phyloP scores from a whole-genome alignment of 495 filamentous ascomycete genomes.

The Trichocladium uniseriatum region DNA sequence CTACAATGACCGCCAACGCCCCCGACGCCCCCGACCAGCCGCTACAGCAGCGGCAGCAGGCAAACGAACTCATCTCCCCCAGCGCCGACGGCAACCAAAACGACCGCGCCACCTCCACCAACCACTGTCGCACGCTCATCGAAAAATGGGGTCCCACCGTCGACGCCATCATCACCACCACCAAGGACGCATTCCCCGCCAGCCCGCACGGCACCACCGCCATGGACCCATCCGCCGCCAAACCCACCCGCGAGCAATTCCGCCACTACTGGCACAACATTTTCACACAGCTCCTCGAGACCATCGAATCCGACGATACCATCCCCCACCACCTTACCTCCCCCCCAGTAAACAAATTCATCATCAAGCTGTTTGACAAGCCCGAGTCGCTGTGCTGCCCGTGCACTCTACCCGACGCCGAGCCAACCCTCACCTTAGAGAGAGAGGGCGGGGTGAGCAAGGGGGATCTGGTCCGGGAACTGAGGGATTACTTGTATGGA shows the following conservation, averaged over 20 bases:
- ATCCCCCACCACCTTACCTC: not conserved
- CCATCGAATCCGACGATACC: not conserved
- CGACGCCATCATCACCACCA: not conserved
- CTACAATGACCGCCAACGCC: too few relatives aligned
- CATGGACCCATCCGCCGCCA: too few relatives aligned
- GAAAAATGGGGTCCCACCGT: not conserved
- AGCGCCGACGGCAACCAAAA: not conserved
- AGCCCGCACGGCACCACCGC: not conserved
- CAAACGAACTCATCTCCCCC: too few relatives aligned
- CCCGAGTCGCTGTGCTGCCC: not conserved
- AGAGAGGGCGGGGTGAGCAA: too few relatives aligned
- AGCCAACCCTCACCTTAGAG: not conserved
- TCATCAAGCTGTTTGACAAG: not conserved
- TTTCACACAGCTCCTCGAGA: not conserved
- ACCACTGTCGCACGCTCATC: not conserved
- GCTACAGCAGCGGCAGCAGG: too few relatives aligned
- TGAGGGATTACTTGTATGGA: not conserved
- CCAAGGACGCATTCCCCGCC: not conserved
- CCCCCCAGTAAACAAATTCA: not conserved
- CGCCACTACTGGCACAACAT: not conserved
- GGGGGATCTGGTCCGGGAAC: not conserved
- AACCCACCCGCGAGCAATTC: not conserved
- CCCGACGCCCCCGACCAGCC: too few relatives aligned
- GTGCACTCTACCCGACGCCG: not conserved
- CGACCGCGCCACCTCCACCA: not conserved